phyloP scores from a whole-genome alignment of 805 yeast species.

The Candida quercuum region DNA sequence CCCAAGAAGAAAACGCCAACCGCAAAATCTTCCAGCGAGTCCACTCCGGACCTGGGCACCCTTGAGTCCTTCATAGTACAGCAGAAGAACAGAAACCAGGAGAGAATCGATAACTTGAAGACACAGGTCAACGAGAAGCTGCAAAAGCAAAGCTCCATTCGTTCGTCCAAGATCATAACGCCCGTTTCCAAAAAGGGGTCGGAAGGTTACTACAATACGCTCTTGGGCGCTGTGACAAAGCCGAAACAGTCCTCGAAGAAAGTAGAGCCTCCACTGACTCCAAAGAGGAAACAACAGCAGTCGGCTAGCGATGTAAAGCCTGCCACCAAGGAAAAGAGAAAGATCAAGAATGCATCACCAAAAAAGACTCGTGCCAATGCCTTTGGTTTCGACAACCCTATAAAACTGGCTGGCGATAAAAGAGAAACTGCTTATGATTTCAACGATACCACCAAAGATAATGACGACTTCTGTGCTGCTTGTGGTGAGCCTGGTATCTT shows the following conservation, averaged over 20 bases:
- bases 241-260: slow-evolving; percentile 9
- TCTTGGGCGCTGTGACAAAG: too few relatives aligned
- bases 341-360: slow-evolving; percentile 25
- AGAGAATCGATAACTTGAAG: slow-evolving; percentile 6
- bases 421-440: slow-evolving; percentile 25
- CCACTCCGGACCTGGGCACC: slow-evolving; percentile 5
- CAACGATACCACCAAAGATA: slow-evolving; percentile 34
- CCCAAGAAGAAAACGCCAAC: slow-evolving; percentile 27
- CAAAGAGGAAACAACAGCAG: slow-evolving; percentile 2
- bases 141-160: slow-evolving; percentile 17
- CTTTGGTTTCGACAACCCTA: slow-evolving; percentile 35
- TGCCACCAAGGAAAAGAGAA: too few relatives aligned
- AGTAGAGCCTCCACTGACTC: slow-evolving; percentile 3
- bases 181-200: slow-evolving; percentile 6
- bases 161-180: slow-evolving; percentile 6
- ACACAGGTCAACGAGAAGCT: slow-evolving; percentile 16
- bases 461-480: slow-evolving; percentile 87
- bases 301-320: background rate
- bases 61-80: background rate
- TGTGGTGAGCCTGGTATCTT: slow-evolving; percentile 89
- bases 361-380: slow-evolving; percentile 33
- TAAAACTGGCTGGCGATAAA: slow-evolving; percentile 27
- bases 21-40: background rate
- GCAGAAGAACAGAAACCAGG: background rate
- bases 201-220: too few relatives aligned